Base-by-base conservation (phyloP, 768 basidiomycete species). In the Trametes maxima region DNA sequence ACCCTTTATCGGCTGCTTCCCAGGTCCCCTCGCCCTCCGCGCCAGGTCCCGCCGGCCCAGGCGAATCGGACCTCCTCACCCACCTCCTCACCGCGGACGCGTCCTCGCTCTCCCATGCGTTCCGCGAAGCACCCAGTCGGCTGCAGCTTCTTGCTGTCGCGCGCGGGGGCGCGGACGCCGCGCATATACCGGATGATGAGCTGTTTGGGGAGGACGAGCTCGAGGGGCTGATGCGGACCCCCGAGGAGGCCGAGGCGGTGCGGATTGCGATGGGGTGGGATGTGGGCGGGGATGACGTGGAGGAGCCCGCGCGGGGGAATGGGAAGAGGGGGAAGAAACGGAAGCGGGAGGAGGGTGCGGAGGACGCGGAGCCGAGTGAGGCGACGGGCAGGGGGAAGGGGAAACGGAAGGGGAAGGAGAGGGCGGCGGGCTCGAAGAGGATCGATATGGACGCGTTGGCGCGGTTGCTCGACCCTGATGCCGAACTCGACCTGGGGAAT, bases 181-280 rank as follows among this genome's bases (percentile, higher is more conserved):
- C 76, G 22, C 73, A 79, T 21, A 83, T 93, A 19, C 63, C 67
- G 1, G 91, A 94, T 61, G 86, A 90, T 8, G 91, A 92, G 59
- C 74, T 93, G 22, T 90, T 93, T 60, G 80, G 74, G 3, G 80
- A 83, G 33, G 87, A 85, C 2, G 91, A 93, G 71, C 70, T 89
- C 25, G 89, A 91, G 55, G 79, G 75, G 19, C 54, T 90, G 28
- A 64, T 90, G 21, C 75, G 91, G 57, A 74, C 67, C 47, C 76
- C 82, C 35, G 79, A 77, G 21, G 87, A 92, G 69, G 77, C 77
- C 16, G 74, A 76, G 52, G 73, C 75, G 1, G 69, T 89, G 60
- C 68, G 69, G 43, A 67, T 69, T 28, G 67, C 72, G 28, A 69
- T 79, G 46, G 74, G 74, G 16, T 81, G 78, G 78, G 70, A 71